A percentile compares a stretch with the other conserved stretches of the same genome.
These are phyloP conservation scores for Phytophthora tubulina DNA, from an alignment of 352 stramenopile species.

Conservation along the genomic window DNA sequence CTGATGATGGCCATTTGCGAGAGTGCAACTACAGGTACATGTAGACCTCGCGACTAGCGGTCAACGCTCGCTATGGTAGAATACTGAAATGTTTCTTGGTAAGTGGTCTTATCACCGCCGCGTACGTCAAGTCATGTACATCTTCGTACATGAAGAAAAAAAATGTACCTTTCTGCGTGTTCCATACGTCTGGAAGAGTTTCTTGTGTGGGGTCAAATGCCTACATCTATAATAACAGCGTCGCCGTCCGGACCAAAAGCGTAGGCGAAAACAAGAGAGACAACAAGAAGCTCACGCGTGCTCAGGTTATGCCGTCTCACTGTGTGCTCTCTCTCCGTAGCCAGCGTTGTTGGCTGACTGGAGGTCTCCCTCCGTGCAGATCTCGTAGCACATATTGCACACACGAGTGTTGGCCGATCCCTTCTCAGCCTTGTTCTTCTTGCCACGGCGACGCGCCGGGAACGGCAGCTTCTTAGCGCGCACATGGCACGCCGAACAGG, in stretches of 20 bases:
- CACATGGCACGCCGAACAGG: conserved; percentile 56
- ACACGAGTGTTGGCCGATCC: conserved; percentile 66
- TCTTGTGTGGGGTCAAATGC: conserved; percentile 22
- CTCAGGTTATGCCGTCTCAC: conserved; percentile 38
- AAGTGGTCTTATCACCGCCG: conserved; percentile 19
- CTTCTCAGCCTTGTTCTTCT: conserved; percentile 64
- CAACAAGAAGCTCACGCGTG: conserved; percentile 17
- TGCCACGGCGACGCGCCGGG: conserved; percentile 53
- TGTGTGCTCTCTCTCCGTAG: conserved; percentile 22
- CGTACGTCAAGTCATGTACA: conserved; percentile 35
- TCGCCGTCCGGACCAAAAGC: conserved; percentile 21
- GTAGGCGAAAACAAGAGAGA: conserved; percentile 17
- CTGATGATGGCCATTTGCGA: no score
- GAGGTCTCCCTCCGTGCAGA: conserved; percentile 45
- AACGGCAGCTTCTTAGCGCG: conserved; percentile 59
- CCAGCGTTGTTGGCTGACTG: conserved; percentile 20
- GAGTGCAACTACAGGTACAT: no score
- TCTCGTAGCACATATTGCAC: conserved; percentile 80
- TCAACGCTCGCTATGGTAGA: conserved; percentile 8
- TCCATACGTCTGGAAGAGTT: conserved; percentile 39
- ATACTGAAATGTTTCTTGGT: conserved; percentile 32
- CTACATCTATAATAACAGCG: conserved; percentile 39
- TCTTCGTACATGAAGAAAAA: conserved; percentile 42
- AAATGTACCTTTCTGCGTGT: conserved; percentile 25
- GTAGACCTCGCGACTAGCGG: no score